Evolutionary conservation across 805 yeast species (phyloP), one percentile per base, ranked within the genome.

Genomic region (Yarrowia sp.): DNA sequence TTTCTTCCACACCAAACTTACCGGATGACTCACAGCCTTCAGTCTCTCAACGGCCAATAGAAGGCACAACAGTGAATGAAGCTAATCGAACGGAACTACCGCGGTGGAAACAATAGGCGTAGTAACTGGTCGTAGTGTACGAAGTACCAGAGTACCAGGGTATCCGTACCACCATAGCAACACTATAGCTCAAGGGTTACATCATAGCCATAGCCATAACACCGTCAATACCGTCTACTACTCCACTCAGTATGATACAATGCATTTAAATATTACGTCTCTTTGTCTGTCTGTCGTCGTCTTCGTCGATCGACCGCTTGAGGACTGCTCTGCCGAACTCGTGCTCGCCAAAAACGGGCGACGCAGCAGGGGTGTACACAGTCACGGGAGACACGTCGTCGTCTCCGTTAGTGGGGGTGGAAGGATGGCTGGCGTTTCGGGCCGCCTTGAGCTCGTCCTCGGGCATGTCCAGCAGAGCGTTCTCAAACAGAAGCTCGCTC

Each of bases 401-500:
- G 36, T 59, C 52, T 19, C 48, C 63, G 52, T 35, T 35, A 59
- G 52, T 16, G 32, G 64, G 52, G 42, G 42, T 43, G 22, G 32
- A 26, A 26, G 32, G 32, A 3, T 26, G 32, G 32, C 32, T 26
- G 32, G 32, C 32, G 7, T 26, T 3, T 26, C 32, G 32, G 32
- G 32, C 32, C 32, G 32, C 32, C 32, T 26, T 26, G 32, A 53
- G 36, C 35, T 40, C 59, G 7, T 43, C 65, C 41, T 59, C 65
- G 14, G 65, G 65, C 56, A 63, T 49, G 45, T 63, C 67, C n/a
- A 63, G 36, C 16, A 63, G 56, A 8, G 67, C 67, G 48, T 63
- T 63, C 46, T 53, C 55, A 38, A 41, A 70, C n/a, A 78, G 70
- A 42, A 74, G 72, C 41, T 70, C 58, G 49, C 78, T 73, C 84